These are phyloP conservation scores for Vaccinium vitisidaea DNA, from an alignment of 148 eudicot genomes.

Conservation along the genomic window DNA sequence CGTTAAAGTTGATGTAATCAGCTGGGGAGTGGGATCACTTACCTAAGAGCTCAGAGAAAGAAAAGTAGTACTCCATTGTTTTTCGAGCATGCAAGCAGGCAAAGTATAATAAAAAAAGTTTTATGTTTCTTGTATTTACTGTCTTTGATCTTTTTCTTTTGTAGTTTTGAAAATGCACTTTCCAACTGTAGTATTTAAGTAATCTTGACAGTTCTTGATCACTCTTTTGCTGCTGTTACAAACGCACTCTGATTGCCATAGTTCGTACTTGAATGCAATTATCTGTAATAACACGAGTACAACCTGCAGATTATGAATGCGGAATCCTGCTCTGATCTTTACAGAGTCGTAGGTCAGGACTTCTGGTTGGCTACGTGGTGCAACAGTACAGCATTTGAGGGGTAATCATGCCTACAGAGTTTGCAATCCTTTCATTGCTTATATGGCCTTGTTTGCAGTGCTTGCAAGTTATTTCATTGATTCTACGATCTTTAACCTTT, in stretches of 20 bases:
- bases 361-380: constrained; percentile 98
- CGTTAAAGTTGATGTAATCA: neutral
- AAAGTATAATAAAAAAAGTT: neutral
- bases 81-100: neutral
- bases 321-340: constrained; percentile 80
- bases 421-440: constrained; percentile 8
- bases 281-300: neutral
- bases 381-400: constrained; percentile 73
- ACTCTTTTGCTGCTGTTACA: neutral
- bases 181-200: neutral
- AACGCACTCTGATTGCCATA: constrained; percentile 10
- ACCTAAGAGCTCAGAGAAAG: neutral
- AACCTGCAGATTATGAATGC: constrained; percentile 65
- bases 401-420: constrained; percentile 42
- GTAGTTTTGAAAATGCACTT: neutral
- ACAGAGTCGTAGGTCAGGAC: constrained; percentile 77
- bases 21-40: neutral
- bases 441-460: constrained; percentile 6
- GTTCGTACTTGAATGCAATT: neutral
- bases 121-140: neutral
- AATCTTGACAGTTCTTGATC: neutral
- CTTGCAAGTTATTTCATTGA: constrained; percentile 4
- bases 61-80: neutral
- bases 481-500: neutral
- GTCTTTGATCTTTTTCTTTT: neutral